Evolutionary conservation across 2,329 filamentous ascomycete genomes (phyloP).

Genomic region (Cercospora sesami): DNA sequence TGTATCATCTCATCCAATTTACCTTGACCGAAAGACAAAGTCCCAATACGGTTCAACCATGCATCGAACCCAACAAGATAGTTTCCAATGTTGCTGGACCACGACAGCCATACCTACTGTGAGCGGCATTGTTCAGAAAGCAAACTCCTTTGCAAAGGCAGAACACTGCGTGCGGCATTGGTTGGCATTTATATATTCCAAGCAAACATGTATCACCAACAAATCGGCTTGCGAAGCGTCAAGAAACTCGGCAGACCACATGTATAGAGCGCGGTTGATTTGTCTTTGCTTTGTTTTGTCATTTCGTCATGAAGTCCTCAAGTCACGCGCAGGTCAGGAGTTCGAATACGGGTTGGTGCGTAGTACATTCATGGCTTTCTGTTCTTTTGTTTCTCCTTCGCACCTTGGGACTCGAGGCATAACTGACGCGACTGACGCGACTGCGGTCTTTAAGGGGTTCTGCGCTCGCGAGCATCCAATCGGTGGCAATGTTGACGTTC

Average conservation of each 20-base stretch:
- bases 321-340: background rate
- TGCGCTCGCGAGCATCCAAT: background rate
- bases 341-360: background rate
- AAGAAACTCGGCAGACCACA: too few relatives aligned
- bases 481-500: background rate
- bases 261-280: background rate
- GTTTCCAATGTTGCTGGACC: too few relatives aligned
- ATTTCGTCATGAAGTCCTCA: background rate
- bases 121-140: too few relatives aligned
- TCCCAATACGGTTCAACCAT: too few relatives aligned
- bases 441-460: background rate
- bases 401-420: background rate
- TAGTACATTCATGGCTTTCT: too few relatives aligned
- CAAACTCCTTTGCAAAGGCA: too few relatives aligned
- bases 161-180: too few relatives aligned
- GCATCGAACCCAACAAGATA: too few relatives aligned
- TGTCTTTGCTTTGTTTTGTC: background rate
- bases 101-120: too few relatives aligned
- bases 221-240: background rate
- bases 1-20: too few relatives aligned
- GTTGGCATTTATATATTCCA: background rate
- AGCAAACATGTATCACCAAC: background rate
- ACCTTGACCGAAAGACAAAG: too few relatives aligned
- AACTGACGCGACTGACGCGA: background rate
- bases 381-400: background rate